Conservation (phyloP, 306 rosid species). For the Purshia tridentata region DNA sequence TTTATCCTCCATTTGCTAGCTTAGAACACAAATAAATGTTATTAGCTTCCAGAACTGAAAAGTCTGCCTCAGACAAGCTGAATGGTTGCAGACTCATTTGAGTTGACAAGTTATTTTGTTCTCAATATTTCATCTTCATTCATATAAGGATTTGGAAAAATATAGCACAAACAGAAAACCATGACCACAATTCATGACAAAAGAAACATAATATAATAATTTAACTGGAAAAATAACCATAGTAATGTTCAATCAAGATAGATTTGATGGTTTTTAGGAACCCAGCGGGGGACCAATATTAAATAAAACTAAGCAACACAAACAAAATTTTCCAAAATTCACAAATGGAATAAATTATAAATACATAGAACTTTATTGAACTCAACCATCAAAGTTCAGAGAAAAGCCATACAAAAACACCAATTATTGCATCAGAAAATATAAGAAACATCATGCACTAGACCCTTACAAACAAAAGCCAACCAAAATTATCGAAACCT, state of each 20-base stretch:
- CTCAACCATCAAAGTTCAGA: slow-evolving; percentile 1
- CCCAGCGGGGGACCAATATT: neutral
- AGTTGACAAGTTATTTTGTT: neutral
- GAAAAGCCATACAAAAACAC: neutral
- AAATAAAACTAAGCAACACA: neutral
- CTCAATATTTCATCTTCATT: neutral
- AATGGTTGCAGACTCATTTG: neutral
- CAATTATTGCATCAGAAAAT: neutral
- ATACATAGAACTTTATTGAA: neutral
- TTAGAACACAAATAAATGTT: no score
- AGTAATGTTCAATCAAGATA: neutral
- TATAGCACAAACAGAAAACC: neutral
- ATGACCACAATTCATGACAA: neutral
- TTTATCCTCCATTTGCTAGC: neutral
- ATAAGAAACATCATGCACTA: neutral
- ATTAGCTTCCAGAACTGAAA: neutral
- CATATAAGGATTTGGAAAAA: neutral
- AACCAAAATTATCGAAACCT: neutral
- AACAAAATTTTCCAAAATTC: neutral
- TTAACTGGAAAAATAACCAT: neutral
- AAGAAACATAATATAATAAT: neutral
- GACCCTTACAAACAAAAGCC: neutral
- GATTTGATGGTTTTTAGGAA: neutral
- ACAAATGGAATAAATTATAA: neutral
- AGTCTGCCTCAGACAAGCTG: neutral